Base-by-base conservation (phyloP, 371 early-diverging fungal species). In the Dichotomocladium elegans region DNA sequence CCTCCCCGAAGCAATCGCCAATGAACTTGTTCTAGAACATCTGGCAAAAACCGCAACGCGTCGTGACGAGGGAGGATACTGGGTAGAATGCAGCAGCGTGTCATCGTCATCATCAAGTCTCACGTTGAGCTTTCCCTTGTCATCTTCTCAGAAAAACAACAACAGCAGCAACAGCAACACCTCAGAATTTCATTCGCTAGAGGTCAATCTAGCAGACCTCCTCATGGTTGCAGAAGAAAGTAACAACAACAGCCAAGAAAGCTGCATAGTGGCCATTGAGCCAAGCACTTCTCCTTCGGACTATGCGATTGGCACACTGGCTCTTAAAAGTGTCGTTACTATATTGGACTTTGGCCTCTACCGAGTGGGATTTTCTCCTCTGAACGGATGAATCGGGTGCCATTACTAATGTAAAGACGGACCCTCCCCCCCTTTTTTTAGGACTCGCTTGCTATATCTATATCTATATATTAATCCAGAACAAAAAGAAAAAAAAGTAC, bases 261-360 rank as follows among this genome's bases (percentile, higher is more conserved):
- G 21, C n/a, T 48, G 24, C 21, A n/a, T 28, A 2, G n/a, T 45
- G 10, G 40, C 33, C 6, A 37, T 54, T 11, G 22, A 43, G 3
- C 47, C 28, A 1, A 22, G 19, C 26, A 19, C 26, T 0, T 14
- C 8, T 0, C 2, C 3, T 4, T n/a, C n/a, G n/a, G 26, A 25
- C 4, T 25, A 33, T 35, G n/a, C 37, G n/a, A 27, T 46, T 15
- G 55, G 55, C 2, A 54, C 34, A 25, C 22, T 33, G 15, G 27
- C 47, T 27, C 27, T 54, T 9, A 26, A 37, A 14, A 37, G 31
- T 8, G 35, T 46, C 33, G 7, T 54, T 11, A 54, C 26, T 19
- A 37, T 54, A 4, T 54, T 45, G 21, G 47, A 54, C 12, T 54
- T 54, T 40, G 46, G 40, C 17, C 17, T 26, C 11, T 25, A 54